Conservation (phyloP, 2,329 filamentous ascomycete species). For the Bipolaris cookei region DNA sequence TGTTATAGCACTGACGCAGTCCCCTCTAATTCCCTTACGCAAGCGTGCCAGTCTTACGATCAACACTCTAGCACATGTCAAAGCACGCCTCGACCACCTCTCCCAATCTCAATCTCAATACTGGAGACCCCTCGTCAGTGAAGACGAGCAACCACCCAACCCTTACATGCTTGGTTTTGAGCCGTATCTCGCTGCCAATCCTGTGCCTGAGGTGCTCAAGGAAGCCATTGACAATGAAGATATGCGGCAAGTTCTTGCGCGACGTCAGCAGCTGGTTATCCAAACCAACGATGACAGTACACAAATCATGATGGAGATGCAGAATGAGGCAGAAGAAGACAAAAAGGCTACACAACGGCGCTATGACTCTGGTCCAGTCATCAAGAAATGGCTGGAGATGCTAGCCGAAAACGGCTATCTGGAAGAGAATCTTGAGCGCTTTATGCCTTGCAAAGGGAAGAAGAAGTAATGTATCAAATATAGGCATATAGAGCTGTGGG, state of each 20-base stretch:
- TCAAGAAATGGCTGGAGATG: conserved; percentile 72
- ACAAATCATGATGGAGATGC: conserved; percentile 58
- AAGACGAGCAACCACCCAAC: conserved; percentile 32
- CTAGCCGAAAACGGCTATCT: conserved; percentile 72
- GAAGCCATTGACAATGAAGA: conserved; percentile 30
- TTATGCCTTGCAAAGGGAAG: conserved; percentile 19
- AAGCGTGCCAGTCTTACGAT: conserved; percentile 55
- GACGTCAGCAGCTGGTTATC: conserved; percentile 19
- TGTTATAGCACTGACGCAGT: conserved; percentile 75
- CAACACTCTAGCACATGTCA: conserved; percentile 51
- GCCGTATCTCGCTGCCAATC: conserved; percentile 19
- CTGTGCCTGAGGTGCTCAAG: conserved; percentile 19
- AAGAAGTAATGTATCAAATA: not conserved
- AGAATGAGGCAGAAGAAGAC: conserved; percentile 56
- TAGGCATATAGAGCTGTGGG: not conserved
- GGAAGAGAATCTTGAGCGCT: conserved; percentile 35
- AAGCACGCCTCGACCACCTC: conserved; percentile 50
- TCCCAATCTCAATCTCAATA: conserved; percentile 30
- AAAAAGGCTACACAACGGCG: conserved; percentile 62
- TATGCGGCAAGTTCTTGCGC: conserved; percentile 27
- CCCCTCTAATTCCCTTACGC: conserved; percentile 62
- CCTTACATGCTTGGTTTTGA: conserved; percentile 27
- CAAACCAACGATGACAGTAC: conserved; percentile 41
- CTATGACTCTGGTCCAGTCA: conserved; percentile 72
- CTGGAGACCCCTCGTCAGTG: conserved; percentile 52